Conservation (phyloP, 2,329 filamentous ascomycete species). For the Fusarium torreyae region DNA sequence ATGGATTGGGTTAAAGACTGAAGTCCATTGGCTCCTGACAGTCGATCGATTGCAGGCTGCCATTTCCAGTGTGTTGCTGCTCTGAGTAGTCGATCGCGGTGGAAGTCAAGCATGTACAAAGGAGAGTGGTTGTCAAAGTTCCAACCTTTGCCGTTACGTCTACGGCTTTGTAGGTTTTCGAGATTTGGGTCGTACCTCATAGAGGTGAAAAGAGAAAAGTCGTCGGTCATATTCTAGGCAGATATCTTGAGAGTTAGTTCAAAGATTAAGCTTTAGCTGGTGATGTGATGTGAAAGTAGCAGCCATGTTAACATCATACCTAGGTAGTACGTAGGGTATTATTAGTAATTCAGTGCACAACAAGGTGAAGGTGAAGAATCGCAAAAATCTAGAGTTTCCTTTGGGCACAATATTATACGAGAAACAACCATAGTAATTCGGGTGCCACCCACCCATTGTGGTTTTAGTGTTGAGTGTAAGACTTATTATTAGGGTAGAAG, state of each 20-base stretch:
- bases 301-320: not conserved
- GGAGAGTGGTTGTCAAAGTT: constrained; percentile 70
- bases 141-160: constrained; percentile 63
- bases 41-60: constrained; percentile 60
- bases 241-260: not conserved
- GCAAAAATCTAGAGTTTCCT: too few relatives aligned
- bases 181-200: constrained; percentile 79
- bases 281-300: not conserved
- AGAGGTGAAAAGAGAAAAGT: constrained; percentile 78
- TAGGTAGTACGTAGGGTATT: not conserved
- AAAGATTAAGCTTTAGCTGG: not conserved
- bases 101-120: constrained; percentile 85
- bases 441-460: not conserved
- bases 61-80: constrained; percentile 72
- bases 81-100: constrained; percentile 82
- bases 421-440: too few relatives aligned
- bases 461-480: not conserved
- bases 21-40: constrained; percentile 65
- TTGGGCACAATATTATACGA: too few relatives aligned
- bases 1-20: constrained; percentile 53
- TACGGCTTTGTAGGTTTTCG: constrained; percentile 57
- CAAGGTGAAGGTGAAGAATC: not conserved
- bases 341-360: not conserved
- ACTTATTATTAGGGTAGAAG: not conserved
- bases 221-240: constrained; percentile 53